Base-by-base conservation (phyloP, 2,329 filamentous ascomycete species). In the Elsinoe arachidis region DNA sequence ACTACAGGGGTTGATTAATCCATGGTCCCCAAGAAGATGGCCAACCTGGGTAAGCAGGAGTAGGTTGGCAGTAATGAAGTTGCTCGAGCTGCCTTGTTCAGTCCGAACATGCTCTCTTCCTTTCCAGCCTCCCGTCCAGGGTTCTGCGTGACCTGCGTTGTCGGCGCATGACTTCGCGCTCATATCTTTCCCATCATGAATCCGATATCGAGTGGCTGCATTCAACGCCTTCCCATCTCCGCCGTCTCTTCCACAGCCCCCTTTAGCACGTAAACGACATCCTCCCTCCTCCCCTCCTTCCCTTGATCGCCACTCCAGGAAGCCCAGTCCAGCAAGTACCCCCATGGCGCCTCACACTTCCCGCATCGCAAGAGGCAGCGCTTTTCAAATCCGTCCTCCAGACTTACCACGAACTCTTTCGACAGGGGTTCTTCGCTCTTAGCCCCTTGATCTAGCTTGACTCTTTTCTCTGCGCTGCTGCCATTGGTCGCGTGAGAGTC, bases 381-480 rank as follows among this genome's bases (percentile, higher is more conserved):
- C 73, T 85, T 87, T 72, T 88, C 85, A 60, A 87, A 87, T 4
- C 85, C 85, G 59, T 85, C 80, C 9, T 70, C 67, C 3, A 68
- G 60, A 33, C 66, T 65, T 17, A 69, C 54, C 1, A 70, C 58
- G 4, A 49, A 21, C 23, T 39, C 49, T 17, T 34, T 53, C 26
- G 21, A 26, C 6, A 47, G 54, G 15, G 30, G 10, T 14, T 15
- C 35, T 26, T 14, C 53, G 12, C 10, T 17, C 38, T 39, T 17
- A 5, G 11, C 51, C 2, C 21, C 11, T 11, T 23, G 17, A 23
- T 23, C 43, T 30, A 30, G 26, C 26, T 30, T 30, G 26, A 30
- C 26, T 30, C 26, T 30, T 30, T 30, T 34, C 21, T 17, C 41
- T 26, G 21, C n/a, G 41, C 21, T 46, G 17, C 41, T 30, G 41